Conservation (phyloP, 2,329 filamentous ascomycete genomes). For the Pseudogymnoascus sp. region DNA sequence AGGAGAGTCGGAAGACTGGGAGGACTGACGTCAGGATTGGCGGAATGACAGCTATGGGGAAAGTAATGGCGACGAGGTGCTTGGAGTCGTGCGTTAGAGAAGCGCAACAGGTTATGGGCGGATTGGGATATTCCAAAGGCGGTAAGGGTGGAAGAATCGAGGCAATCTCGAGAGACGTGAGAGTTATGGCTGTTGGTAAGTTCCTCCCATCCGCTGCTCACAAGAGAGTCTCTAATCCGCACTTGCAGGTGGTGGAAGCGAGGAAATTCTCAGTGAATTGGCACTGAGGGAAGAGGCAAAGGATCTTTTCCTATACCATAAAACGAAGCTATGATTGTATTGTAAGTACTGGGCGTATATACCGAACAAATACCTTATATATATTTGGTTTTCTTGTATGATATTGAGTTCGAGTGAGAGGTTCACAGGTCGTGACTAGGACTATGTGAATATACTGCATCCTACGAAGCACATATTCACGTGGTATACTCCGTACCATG, state of each 20-base stretch:
- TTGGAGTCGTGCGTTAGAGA: slow-evolving; percentile 46
- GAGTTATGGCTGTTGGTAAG: slow-evolving; percentile 35
- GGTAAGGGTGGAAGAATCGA: slow-evolving; percentile 43
- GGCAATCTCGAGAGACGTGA: slow-evolving; percentile 43
- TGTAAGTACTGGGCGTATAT: not conserved
- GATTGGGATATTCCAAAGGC: slow-evolving; percentile 41
- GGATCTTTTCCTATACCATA: slow-evolving; percentile 17
- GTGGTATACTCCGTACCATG: not conserved
- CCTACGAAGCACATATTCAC: not conserved
- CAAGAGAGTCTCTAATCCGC: slow-evolving; percentile 8
- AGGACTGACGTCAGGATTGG: slow-evolving; percentile 34
- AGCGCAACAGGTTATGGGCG: slow-evolving; percentile 47
- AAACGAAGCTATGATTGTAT: not conserved
- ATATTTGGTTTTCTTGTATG: not conserved
- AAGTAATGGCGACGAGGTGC: slow-evolving; percentile 43
- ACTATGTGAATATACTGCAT: not conserved
- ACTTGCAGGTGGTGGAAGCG: slow-evolving; percentile 25
- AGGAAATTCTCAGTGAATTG: slow-evolving; percentile 27
- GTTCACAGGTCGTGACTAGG: not conserved
- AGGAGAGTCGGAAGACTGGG: slow-evolving; percentile 14
- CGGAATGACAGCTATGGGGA: slow-evolving; percentile 43
- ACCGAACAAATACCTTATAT: not conserved
- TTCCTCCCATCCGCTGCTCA: not conserved
- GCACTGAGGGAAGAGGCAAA: slow-evolving; percentile 26
- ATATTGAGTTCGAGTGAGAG: not conserved